Percentiles rank a stretch among this genome's conserved stretches.
Evolutionary conservation across 2,329 filamentous ascomycete genomes (phyloP).

Genomic region (Sporothrix variecibatus): DNA sequence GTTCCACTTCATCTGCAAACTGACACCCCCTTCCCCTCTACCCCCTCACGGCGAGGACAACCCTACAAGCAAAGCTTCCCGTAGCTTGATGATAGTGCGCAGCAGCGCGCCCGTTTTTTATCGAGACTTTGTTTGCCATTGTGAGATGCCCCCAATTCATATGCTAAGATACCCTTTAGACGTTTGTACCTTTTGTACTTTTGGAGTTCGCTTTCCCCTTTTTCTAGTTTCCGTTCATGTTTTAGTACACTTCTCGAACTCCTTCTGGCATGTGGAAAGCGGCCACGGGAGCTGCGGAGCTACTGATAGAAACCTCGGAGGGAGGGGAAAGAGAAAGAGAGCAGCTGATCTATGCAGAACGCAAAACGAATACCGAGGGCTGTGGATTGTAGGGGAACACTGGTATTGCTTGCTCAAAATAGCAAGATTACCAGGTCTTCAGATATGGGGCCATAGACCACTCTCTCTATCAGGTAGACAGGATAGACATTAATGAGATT

Average conservation of each 20-base stretch:
- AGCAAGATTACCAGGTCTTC: background rate
- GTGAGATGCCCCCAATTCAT: background rate
- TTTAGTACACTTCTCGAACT: background rate
- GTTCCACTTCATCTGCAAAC: background rate
- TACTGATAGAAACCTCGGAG: constrained; percentile 10
- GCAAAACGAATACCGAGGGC: background rate
- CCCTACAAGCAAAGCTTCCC: background rate
- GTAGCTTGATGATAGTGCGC: constrained; percentile 19
- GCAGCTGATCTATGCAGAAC: background rate
- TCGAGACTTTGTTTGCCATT: background rate
- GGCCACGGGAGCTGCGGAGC: background rate
- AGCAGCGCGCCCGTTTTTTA: constrained; percentile 16
- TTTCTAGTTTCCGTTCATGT: background rate
- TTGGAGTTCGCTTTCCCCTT: background rate
- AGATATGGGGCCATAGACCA: background rate
- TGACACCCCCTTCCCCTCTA: background rate
- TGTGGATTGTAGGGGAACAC: background rate
- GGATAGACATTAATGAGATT: background rate
- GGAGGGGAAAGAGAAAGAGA: background rate
- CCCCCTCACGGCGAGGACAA: background rate
- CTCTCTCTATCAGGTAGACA: background rate
- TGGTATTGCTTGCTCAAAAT: background rate
- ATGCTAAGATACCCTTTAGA: background rate
- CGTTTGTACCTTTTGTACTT: background rate
- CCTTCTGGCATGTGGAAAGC: constrained; percentile 3